Evolutionary conservation across 2,329 filamentous ascomycete genomes (phyloP), one percentile per base, ranked within the genome.

Genomic region (Thielaviopsis punctulata): DNA sequence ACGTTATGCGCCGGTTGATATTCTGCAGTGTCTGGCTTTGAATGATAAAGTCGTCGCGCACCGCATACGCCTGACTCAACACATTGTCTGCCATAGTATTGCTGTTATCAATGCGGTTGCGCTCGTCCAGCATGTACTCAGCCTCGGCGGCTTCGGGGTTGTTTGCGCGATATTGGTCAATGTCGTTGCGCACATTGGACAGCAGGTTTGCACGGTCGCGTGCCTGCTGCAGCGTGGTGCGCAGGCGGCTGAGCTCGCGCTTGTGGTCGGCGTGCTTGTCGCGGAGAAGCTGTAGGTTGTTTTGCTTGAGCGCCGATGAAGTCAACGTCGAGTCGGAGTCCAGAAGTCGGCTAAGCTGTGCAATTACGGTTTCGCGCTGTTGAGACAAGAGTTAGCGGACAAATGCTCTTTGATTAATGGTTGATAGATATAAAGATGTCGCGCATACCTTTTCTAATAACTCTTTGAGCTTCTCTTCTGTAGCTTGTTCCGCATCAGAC

Each of bases 61-160:
- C 87, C 10, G 90, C 89, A 68, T 98, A 98, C 7, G 92, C 92
- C 70, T 96, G 92, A 63, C 84, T 89, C 55, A 98, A 73, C 30
- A 98, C 88, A 57, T 79, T 84, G 65, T 98, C 92, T 47, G 87
- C 83, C 72, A 94, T 81, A 59, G 79, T 84, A 67, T 96, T 84
- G 62, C 86, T 93, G 64, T 87, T 83, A 63, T 98, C 92, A 62
- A 98, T 79, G 57, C 85, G 78, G 56, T 73, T 71, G 49, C 92
- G 77, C 73, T 98, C 92, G 60, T 86, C 84, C 24, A 98, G 76
- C 89, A 98, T 95, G 71, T 96, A 98, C 56, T 98, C 90, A 46
- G 87, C 87, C 69, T 96, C 92, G 52, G 82, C 84, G 2, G 80
- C 80, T 59, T 79, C 84, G 8, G 86, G 86, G 63, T 94, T 92